Conservation (phyloP, 805 yeast species). For the Starmerella vaccinii region DNA sequence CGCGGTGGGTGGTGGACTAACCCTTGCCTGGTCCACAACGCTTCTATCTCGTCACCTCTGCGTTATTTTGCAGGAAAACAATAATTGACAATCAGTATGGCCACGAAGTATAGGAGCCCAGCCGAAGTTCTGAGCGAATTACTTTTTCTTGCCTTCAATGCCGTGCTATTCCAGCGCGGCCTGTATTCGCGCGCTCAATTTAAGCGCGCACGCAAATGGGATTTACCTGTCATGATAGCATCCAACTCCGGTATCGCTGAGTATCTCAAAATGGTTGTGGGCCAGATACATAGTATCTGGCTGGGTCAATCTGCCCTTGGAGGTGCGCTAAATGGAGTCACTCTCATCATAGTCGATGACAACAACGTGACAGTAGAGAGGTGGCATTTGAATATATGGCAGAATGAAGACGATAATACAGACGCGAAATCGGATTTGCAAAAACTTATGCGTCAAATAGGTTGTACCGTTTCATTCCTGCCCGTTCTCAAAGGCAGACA, state of each 20-base stretch:
- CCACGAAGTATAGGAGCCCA: too few species aligned
- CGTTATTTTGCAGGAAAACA: too few species aligned
- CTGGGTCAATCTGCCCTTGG: slow-evolving; percentile 36
- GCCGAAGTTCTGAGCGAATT: slow-evolving; percentile 53
- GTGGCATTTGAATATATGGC: slow-evolving; percentile 59
- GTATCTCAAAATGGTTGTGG: slow-evolving; percentile 57
- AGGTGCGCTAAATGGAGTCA: slow-evolving; percentile 55
- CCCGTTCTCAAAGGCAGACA: slow-evolving; percentile 60
- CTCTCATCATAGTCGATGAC: slow-evolving; percentile 59
- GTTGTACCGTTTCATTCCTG: slow-evolving; percentile 75
- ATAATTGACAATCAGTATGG: too few species aligned
- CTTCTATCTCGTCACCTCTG: too few species aligned
- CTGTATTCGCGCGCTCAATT: slow-evolving; percentile 84
- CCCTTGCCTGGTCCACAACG: background rate
- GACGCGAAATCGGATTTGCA: slow-evolving; percentile 67
- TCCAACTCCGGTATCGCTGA: slow-evolving; percentile 64
- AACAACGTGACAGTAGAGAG: slow-evolving; percentile 62
- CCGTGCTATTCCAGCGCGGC: slow-evolving; percentile 78
- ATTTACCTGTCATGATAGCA: slow-evolving; percentile 59
- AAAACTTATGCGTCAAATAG: slow-evolving; percentile 75
- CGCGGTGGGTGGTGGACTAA: background rate
- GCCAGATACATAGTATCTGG: slow-evolving; percentile 60
- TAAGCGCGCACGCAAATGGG: slow-evolving; percentile 65
- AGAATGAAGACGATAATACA: background rate
- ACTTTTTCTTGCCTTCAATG: slow-evolving; percentile 70